A percentile compares a stretch with the other conserved stretches of the same genome.
Conservation (phyloP, 1,284 basidiomycete species). For the Rhodotorula sp. region DNA sequence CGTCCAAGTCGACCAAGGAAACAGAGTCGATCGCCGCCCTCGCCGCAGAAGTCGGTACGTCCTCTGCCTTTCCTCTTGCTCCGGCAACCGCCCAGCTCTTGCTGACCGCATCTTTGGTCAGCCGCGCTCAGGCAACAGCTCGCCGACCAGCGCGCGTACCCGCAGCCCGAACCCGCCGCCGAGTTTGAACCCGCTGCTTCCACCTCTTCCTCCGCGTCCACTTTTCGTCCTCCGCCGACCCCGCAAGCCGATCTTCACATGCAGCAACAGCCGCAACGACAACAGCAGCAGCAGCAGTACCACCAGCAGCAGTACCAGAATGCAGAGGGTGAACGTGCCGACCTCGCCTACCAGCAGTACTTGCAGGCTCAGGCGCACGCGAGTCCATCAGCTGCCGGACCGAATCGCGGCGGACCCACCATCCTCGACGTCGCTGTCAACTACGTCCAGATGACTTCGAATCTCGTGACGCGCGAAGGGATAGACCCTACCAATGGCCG, state of each 20-base stretch:
- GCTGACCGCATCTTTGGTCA: neutral
- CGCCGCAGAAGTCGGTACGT: constrained; percentile 12
- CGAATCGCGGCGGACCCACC: neutral
- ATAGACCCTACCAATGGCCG: neutral
- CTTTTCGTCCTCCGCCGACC: neutral
- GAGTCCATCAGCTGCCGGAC: neutral
- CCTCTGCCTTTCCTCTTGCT: neutral
- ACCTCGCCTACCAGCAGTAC: neutral
- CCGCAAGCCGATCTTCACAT: neutral
- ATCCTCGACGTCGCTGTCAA: constrained; percentile 3
- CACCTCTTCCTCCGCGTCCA: neutral
- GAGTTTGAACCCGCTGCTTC: neutral
- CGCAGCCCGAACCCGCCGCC: neutral
- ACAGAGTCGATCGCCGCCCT: constrained; percentile 1
- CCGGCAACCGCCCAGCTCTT: too few relatives aligned
- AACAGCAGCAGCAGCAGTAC: neutral
- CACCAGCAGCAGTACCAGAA: neutral
- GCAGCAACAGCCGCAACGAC: neutral
- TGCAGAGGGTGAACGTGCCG: too few relatives aligned
- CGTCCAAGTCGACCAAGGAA: neutral
- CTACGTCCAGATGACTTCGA: neutral
- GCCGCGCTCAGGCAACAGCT: constrained; percentile 19
- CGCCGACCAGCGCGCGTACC: neutral
- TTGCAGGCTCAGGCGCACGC: neutral
- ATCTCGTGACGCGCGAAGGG: neutral